Percentiles rank a stretch among this genome's conserved stretches.
These are phyloP conservation scores for Elsinoe ampelina DNA, from an alignment of 2,329 filamentous ascomycete genomes.

Conservation along the genomic window DNA sequence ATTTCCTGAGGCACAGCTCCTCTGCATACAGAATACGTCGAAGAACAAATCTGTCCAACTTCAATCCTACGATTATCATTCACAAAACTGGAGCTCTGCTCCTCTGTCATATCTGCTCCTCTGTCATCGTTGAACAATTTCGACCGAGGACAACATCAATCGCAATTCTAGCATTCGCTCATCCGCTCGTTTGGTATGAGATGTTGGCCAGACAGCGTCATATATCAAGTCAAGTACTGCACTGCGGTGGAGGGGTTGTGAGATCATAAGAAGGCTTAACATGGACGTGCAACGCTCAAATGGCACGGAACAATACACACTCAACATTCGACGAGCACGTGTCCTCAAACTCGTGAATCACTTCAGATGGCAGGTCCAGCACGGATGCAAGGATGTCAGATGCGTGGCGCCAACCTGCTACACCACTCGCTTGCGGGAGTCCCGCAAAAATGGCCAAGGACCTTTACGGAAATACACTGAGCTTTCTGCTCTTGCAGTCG, in stretches of 20 bases:
- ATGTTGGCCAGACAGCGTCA: neutral
- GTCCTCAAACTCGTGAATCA: slow-evolving; percentile 1
- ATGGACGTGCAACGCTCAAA: neutral
- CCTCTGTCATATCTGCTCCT: no score
- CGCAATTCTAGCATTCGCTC: neutral
- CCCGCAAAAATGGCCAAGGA: slow-evolving; percentile 53
- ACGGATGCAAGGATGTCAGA: slow-evolving; percentile 59
- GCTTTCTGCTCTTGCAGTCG: slow-evolving; percentile 69
- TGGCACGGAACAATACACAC: neutral
- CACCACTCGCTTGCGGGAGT: slow-evolving; percentile 43
- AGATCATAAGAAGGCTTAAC: neutral
- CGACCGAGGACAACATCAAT: no score
- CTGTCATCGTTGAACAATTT: no score
- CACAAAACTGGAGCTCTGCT: no score
- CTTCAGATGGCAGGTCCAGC: slow-evolving; percentile 51
- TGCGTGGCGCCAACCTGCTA: slow-evolving; percentile 70
- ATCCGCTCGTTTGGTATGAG: neutral
- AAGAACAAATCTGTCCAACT: no score
- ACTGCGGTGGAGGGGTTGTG: neutral
- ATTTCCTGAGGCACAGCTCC: neutral
- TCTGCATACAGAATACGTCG: no score
- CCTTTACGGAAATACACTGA: slow-evolving; percentile 69
- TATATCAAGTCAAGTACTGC: neutral
- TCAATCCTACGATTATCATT: no score
- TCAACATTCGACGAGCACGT: neutral